A percentile compares a stretch with the other conserved stretches of the same genome.
These are phyloP conservation scores for Blastomyces gilchristii DNA, from an alignment of 2,329 filamentous ascomycete genomes.

Conservation along the genomic window DNA sequence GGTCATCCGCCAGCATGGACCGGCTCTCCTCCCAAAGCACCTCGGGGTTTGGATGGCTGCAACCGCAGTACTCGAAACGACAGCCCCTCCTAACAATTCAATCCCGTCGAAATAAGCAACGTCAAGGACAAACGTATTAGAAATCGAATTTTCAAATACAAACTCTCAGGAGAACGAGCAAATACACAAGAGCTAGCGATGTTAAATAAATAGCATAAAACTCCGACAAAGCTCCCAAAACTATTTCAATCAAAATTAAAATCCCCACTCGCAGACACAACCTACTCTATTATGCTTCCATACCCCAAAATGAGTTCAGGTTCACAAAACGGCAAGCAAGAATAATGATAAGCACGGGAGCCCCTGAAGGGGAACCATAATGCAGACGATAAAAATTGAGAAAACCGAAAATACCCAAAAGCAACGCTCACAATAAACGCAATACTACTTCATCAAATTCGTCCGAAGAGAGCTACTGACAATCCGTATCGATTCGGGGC, in stretches of 20 bases:
- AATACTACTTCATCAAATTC: neutral
- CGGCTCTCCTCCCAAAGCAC: slow-evolving; percentile 61
- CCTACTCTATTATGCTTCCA: neutral
- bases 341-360: neutral
- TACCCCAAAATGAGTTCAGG: neutral
- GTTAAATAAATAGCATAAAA: neutral
- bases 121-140: neutral
- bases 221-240: neutral
- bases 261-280: neutral
- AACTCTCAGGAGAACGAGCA: neutral
- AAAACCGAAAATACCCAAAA: neutral
- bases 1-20: slow-evolving; percentile 63
- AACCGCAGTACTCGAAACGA: neutral
- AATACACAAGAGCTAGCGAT: neutral
- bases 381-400: neutral
- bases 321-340: neutral
- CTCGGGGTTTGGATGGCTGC: neutral
- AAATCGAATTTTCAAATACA: neutral
- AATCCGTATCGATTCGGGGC: neutral
- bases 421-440: neutral
- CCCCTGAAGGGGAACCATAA: neutral
- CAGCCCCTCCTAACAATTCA: neutral
- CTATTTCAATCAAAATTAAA: neutral
- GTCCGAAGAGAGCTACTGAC: neutral
- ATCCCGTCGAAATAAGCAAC: neutral